Percentiles rank a stretch among this genome's conserved stretches.
These are phyloP conservation scores for Circinella umbellata DNA, from an alignment of 371 early-diverging fungal species.

Conservation along the genomic window DNA sequence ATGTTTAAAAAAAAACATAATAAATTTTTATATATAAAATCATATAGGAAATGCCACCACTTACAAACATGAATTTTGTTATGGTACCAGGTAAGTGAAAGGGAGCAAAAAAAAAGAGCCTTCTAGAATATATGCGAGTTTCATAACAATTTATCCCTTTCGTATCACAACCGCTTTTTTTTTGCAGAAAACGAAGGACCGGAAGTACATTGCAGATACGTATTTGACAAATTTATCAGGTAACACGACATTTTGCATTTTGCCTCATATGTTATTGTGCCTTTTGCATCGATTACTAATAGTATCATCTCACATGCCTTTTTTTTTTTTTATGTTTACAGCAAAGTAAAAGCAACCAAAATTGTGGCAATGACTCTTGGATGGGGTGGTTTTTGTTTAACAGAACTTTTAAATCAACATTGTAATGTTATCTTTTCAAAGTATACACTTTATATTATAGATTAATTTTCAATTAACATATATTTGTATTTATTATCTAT, in stretches of 20 bases:
- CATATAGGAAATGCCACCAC: slow-evolving; percentile 16
- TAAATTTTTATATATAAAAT: neutral
- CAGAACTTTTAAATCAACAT: slow-evolving; percentile 37
- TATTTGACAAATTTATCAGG: slow-evolving; percentile 45
- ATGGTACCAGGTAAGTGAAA: slow-evolving; percentile 20
- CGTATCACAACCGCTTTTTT: neutral
- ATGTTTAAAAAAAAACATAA: neutral
- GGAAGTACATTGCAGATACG: slow-evolving; percentile 45
- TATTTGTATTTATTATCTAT: no score
- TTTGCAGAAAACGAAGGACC: slow-evolving; percentile 41
- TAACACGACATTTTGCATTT: slow-evolving; percentile 17
- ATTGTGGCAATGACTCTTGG: slow-evolving; percentile 39
- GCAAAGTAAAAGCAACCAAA: slow-evolving; percentile 32
- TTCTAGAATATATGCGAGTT: slow-evolving; percentile 10
- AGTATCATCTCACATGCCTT: neutral
- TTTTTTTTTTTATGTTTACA: slow-evolving; percentile 6
- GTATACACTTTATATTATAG: no score
- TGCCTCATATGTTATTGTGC: neutral
- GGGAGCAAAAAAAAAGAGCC: neutral
- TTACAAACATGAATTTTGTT: slow-evolving; percentile 16
- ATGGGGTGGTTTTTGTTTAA: slow-evolving; percentile 47
- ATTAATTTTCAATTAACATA: no score
- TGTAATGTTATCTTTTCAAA: slow-evolving; percentile 20
- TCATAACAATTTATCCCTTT: neutral
- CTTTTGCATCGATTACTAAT: no score